phyloP scores from a whole-genome alignment of 2,329 filamentous ascomycete species.

The Fusarium globosum region DNA sequence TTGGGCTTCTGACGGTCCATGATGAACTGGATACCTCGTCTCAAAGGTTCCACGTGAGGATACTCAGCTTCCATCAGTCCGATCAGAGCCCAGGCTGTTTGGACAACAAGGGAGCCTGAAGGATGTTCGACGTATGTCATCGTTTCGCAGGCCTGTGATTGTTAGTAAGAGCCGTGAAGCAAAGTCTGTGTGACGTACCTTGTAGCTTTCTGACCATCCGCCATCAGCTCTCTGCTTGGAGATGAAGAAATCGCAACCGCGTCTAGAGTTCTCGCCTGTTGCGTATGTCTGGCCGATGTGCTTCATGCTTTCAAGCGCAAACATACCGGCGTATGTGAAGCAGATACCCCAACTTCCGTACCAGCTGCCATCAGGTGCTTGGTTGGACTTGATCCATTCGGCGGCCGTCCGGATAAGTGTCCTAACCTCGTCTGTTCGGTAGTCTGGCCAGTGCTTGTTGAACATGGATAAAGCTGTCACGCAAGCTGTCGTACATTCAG shows the following conservation, averaged over 20 bases:
- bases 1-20: conserved; percentile 87
- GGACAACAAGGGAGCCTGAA: conserved; percentile 85
- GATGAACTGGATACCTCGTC: conserved; percentile 80
- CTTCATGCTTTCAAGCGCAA: conserved; percentile 87
- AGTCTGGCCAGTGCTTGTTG: conserved; percentile 81
- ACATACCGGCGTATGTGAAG: conserved; percentile 97
- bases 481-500: conserved; percentile 95
- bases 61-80: conserved; percentile 85
- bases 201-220: conserved; percentile 97
- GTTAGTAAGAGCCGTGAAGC: conserved; percentile 24
- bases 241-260: conserved; percentile 87
- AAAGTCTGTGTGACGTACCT: conserved; percentile 55
- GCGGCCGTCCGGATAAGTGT: conserved; percentile 79
- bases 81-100: conserved; percentile 92
- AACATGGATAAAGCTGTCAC: conserved; percentile 90
- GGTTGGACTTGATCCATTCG: conserved; percentile 82
- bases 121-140: conserved; percentile 79
- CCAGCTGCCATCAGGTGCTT: conserved; percentile 89
- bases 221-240: conserved; percentile 88
- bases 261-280: conserved; percentile 75
- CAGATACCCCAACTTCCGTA: conserved; percentile 99
- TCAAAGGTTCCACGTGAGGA: conserved; percentile 77
- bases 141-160: conserved; percentile 75
- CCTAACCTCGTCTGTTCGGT: conserved; percentile 80
- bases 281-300: conserved; percentile 84